Evolutionary conservation across 2,329 filamentous ascomycete species (phyloP).

Genomic region (Cladosporium cucumerinum): DNA sequence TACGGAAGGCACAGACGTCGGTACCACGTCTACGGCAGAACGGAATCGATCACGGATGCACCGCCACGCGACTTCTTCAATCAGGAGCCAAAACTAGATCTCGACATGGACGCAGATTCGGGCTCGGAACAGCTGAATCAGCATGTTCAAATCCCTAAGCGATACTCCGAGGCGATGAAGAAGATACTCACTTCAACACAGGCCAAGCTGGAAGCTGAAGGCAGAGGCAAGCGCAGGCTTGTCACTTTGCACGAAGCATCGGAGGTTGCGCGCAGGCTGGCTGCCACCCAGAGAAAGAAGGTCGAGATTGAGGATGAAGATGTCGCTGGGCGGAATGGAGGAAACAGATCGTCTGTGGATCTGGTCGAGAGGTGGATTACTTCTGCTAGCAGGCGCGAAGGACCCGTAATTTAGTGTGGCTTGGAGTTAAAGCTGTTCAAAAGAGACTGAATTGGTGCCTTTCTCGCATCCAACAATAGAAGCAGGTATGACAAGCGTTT

Average conservation of each 20-base stretch:
- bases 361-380: not conserved
- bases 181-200: conserved; percentile 37
- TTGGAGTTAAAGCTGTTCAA: not conserved
- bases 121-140: not conserved
- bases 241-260: conserved; percentile 59
- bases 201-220: conserved; percentile 20
- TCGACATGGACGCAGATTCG: not conserved
- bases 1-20: not conserved
- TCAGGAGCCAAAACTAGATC: not conserved
- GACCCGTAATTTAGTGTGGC: not conserved
- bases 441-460: not conserved
- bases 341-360: not conserved
- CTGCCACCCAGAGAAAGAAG: conserved; percentile 19
- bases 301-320: conserved; percentile 5
- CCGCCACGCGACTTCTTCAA: conserved; percentile 7
- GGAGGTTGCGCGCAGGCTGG: conserved; percentile 50
- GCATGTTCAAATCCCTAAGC: not conserved
- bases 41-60: conserved; percentile 16
- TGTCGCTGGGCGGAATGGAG: not conserved
- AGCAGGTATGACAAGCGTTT: not conserved
- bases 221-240: conserved; percentile 48
- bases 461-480: not conserved
- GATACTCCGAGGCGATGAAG: conserved; percentile 32
- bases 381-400: not conserved
- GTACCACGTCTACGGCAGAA: not conserved